These are phyloP conservation scores for Thalassiosira exigua DNA, from an alignment of 352 stramenopile genomes.

Conservation along the genomic window DNA sequence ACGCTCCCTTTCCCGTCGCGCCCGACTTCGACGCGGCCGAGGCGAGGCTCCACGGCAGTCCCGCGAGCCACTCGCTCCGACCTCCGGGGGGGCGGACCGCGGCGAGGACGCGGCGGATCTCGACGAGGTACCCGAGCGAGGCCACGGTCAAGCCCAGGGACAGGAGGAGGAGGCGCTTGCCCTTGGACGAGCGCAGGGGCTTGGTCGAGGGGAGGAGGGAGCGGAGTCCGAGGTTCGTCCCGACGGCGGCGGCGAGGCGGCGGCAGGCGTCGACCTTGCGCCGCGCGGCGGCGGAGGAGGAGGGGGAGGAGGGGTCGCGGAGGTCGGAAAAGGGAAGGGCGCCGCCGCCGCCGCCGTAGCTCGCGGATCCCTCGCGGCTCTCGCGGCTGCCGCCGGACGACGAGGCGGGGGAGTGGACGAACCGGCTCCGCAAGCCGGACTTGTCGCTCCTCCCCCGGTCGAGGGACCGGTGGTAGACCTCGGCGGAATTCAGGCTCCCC, in stretches of 20 bases:
- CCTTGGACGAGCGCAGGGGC: slow-evolving; percentile 8
- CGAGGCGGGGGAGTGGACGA: not conserved
- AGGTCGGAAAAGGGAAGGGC: not conserved
- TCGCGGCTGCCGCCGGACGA: not conserved
- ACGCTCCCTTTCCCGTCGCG: not conserved
- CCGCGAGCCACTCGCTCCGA: slow-evolving; percentile 32
- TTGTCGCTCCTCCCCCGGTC: not conserved
- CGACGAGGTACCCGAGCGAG: slow-evolving; percentile 41
- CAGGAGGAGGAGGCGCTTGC: slow-evolving; percentile 21
- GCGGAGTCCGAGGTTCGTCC: not conserved
- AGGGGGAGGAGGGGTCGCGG: not conserved
- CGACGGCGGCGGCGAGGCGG: not conserved
- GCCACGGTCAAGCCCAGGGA: slow-evolving; percentile 25
- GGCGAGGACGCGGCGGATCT: slow-evolving; percentile 30
- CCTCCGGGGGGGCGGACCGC: not conserved
- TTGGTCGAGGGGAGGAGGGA: not conserved
- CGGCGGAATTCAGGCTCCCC: too few relatives aligned
- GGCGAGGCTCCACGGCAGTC: slow-evolving; percentile 28
- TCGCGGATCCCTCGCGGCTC: not conserved
- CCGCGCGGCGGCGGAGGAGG: not conserved
- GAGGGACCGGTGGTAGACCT: not conserved
- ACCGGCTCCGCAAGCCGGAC: too few relatives aligned
- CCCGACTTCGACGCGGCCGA: not conserved
- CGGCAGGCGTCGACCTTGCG: not conserved
- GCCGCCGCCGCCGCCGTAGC: too few relatives aligned